These are phyloP conservation scores for Platanus orientalis DNA, from an alignment of 164 flowering plant genomes.

Conservation along the genomic window DNA sequence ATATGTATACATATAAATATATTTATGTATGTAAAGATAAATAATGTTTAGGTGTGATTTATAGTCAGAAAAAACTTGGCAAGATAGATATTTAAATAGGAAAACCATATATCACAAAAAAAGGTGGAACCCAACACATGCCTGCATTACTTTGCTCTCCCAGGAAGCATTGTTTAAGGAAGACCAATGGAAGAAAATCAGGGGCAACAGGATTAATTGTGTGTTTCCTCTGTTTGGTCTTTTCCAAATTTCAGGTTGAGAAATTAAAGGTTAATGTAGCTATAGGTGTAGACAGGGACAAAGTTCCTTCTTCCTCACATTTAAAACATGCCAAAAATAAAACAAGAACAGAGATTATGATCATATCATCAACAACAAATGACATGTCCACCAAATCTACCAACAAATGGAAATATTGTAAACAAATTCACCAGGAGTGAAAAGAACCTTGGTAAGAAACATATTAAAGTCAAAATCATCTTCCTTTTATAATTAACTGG, in stretches of 20 bases:
- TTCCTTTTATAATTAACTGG: too few species aligned
- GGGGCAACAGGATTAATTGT: constrained; percentile 88
- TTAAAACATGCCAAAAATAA: too few species aligned
- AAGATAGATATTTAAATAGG: background rate
- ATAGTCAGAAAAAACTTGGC: background rate
- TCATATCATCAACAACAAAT: too few species aligned
- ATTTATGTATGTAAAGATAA: too few species aligned
- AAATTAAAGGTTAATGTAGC: constrained; percentile 88
- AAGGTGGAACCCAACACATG: constrained; percentile 7
- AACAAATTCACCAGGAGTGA: too few species aligned
- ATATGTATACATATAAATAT: too few species aligned
- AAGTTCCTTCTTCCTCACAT: constrained; percentile 34
- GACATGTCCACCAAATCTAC: too few species aligned
- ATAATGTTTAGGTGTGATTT: background rate
- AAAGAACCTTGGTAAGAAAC: too few species aligned
- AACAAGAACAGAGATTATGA: too few species aligned
- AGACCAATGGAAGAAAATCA: constrained; percentile 81
- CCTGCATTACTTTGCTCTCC: constrained; percentile 85
- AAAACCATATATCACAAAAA: too few species aligned
- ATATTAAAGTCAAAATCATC: too few species aligned
- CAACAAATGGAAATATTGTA: too few species aligned
- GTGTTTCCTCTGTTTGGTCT: constrained; percentile 53
- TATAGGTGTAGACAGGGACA: constrained; percentile 27
- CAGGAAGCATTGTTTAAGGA: constrained; percentile 89
- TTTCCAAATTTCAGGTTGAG: constrained; percentile 40